Conservation (phyloP, 2,329 filamentous ascomycete species). For the Alternaria alternata region DNA sequence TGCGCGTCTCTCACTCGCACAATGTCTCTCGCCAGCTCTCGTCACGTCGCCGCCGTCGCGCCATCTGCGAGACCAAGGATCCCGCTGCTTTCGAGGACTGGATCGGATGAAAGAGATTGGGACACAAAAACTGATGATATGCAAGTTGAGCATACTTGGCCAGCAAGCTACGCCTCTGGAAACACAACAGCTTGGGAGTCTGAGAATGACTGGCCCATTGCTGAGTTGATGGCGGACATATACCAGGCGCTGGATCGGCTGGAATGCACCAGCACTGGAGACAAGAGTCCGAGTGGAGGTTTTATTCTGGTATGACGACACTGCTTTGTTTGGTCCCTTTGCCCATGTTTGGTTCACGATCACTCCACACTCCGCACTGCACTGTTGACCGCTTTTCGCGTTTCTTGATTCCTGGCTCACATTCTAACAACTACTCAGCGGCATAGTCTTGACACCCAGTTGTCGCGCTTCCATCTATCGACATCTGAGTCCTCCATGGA, state of each 20-base stretch:
- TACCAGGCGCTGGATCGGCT: constrained; percentile 41
- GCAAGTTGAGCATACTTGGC: constrained; percentile 16
- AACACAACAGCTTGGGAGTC: constrained; percentile 31
- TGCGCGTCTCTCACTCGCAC: constrained; percentile 47
- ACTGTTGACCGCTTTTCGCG: constrained; percentile 10
- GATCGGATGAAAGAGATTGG: constrained; percentile 38
- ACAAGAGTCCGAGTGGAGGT: constrained; percentile 25
- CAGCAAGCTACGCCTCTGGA: constrained; percentile 22
- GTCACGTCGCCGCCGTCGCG: constrained; percentile 42
- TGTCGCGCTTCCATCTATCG: constrained; percentile 26
- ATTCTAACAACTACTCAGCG: constrained; percentile 39
- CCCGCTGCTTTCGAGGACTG: constrained; percentile 46
- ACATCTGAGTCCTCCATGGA: constrained; percentile 31
- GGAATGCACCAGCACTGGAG: constrained; percentile 34
- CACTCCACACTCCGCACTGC: constrained; percentile 19
- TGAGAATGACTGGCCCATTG: constrained; percentile 35
- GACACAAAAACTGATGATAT: constrained; percentile 21
- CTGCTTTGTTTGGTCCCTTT: constrained; percentile 32
- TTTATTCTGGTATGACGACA: constrained; percentile 47
- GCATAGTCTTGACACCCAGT: constrained; percentile 31
- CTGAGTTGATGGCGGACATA: constrained; percentile 36
- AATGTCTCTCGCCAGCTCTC: constrained; percentile 47
- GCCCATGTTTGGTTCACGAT: constrained; percentile 28
- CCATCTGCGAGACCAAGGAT: constrained; percentile 47
- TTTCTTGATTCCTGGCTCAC: constrained; percentile 9